Conservation (phyloP, 2,329 filamentous ascomycete genomes). For the Eurotiales sp. region DNA sequence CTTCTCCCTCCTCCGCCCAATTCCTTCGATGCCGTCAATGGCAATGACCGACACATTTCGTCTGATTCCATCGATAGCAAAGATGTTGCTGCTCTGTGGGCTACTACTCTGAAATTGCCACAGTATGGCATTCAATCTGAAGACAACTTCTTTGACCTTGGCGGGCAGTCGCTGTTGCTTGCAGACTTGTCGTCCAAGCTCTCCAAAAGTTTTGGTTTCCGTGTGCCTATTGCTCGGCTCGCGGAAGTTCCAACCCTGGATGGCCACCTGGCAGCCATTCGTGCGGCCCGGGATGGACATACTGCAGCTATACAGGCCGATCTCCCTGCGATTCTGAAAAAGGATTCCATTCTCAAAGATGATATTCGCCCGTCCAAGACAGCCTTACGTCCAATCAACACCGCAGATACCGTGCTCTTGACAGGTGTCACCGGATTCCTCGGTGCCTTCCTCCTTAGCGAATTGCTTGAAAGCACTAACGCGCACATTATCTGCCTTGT, state of each 20-base stretch:
- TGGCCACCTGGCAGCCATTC: conserved; percentile 69
- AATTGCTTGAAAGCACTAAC: conserved; percentile 63
- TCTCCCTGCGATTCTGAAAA: conserved; percentile 63
- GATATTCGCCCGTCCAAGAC: conserved; percentile 61
- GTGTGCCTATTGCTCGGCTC: conserved; percentile 66
- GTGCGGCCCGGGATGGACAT: conserved; percentile 66
- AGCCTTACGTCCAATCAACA: conserved; percentile 56
- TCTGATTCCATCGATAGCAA: conserved; percentile 64
- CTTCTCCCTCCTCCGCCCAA: conserved; percentile 62
- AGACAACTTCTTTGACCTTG: conserved; percentile 77
- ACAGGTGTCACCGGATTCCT: conserved; percentile 75
- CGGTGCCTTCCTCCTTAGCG: conserved; percentile 68
- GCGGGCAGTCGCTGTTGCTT: conserved; percentile 73
- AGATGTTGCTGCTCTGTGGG: conserved; percentile 69
- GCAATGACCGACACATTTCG: conserved; percentile 44
- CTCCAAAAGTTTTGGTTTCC: conserved; percentile 67
- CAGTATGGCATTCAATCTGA: conserved; percentile 60
- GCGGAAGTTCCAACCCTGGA: conserved; percentile 68
- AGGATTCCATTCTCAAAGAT: conserved; percentile 63
- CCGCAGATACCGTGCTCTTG: conserved; percentile 66
- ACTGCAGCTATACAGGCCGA: conserved; percentile 73
- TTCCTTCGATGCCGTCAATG: conserved; percentile 39
- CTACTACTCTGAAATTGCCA: conserved; percentile 64
- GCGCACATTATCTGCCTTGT: conserved; percentile 71
- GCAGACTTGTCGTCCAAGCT: conserved; percentile 71